Evolutionary conservation across 345 rosid genomes (phyloP).

Genomic region (Eucalyptus pauciflora): DNA sequence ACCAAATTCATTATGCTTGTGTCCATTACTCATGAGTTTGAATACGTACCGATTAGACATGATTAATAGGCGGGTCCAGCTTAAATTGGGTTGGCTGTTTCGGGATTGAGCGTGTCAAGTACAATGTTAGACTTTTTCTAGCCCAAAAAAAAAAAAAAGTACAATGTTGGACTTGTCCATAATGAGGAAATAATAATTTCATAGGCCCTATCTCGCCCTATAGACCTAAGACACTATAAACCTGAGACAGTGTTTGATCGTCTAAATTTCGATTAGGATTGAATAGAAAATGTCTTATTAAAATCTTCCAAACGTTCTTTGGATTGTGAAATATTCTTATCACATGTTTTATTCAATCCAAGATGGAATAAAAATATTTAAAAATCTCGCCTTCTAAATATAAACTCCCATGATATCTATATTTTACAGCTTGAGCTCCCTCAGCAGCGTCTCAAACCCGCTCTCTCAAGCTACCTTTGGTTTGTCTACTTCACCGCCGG

Average conservation of each 20-base stretch:
- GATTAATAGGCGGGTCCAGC: background rate
- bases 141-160: background rate
- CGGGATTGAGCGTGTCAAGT: background rate
- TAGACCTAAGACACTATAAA: background rate
- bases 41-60: background rate
- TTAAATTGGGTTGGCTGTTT: background rate
- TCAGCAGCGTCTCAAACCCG: rapidly evolving
- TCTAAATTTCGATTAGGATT: background rate
- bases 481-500: background rate
- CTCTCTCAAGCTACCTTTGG: background rate
- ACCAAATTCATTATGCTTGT: background rate
- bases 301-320: background rate
- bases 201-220: background rate
- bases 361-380: background rate
- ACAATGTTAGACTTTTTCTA: background rate
- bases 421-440: background rate
- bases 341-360: background rate
- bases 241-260: background rate
- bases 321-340: too few species aligned
- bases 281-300: background rate
- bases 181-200: background rate
- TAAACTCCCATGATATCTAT: background rate
- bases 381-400: background rate
- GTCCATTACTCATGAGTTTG: background rate
- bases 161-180: background rate